Evolutionary conservation across 1,139 yeast species (phyloP).

Genomic region (Candida pseudoviswanathii): DNA sequence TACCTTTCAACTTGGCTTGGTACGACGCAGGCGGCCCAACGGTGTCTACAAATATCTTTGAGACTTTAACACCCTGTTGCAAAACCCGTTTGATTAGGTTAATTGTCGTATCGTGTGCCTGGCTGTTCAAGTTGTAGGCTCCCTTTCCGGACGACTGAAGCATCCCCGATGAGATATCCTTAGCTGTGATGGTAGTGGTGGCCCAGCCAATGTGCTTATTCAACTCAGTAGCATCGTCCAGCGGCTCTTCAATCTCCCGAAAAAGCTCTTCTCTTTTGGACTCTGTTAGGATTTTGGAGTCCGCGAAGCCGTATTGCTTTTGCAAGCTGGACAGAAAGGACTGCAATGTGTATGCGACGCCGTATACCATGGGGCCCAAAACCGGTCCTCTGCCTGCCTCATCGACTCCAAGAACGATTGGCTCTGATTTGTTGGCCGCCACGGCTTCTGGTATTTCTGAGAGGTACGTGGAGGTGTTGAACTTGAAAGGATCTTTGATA

Average conservation of each 20-base stretch:
- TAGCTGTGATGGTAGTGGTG: constrained; percentile 80
- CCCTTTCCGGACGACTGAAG: constrained; percentile 58
- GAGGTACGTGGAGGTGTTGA: constrained; percentile 38
- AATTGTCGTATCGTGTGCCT: constrained; percentile 95
- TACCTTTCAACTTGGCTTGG: constrained; percentile 66
- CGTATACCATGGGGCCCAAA: constrained; percentile 96
- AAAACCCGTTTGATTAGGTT: constrained; percentile 64
- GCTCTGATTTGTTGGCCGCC: constrained; percentile 18
- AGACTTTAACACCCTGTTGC: constrained; percentile 61
- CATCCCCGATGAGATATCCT: constrained; percentile 90
- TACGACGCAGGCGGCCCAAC: constrained; percentile 93
- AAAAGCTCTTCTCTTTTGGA: constrained; percentile 65
- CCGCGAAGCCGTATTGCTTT: constrained; percentile 78
- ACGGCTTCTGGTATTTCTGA: constrained; percentile 32
- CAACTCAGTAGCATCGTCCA: constrained; percentile 39
- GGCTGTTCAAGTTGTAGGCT: constrained; percentile 83
- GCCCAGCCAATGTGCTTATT: constrained; percentile 80
- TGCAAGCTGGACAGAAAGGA: constrained; percentile 54
- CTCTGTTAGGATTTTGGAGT: constrained; percentile 84
- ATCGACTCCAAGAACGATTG: constrained; percentile 79
- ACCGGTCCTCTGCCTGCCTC: constrained; percentile 99
- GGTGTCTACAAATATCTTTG: constrained; percentile 85
- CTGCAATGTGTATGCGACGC: constrained; percentile 73
- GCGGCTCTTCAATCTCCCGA: constrained; percentile 51
- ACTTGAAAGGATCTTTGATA: constrained; percentile 26